Evolutionary conservation across 495 filamentous ascomycete species (phyloP).

Genomic region (Talaromyces ruber): DNA sequence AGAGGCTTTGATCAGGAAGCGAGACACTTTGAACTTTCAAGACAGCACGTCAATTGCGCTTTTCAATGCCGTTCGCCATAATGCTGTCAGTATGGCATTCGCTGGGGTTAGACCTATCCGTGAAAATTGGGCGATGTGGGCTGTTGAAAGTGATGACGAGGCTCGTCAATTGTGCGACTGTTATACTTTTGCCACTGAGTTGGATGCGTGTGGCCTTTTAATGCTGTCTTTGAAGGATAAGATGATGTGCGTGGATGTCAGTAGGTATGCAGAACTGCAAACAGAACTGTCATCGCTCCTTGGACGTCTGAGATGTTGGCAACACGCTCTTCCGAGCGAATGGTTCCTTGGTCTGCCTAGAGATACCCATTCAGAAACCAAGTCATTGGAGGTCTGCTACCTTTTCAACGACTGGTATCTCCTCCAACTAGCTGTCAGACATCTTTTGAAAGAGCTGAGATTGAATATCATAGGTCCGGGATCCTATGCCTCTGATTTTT

Average conservation of each 20-base stretch:
- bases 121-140: not conserved
- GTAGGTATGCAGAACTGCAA: not conserved
- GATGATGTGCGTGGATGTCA: not conserved
- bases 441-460: not conserved
- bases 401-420: constrained; percentile 2
- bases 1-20: not conserved
- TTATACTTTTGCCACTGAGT: not conserved
- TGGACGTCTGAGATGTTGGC: not conserved
- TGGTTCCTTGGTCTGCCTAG: not conserved
- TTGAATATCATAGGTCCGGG: not conserved
- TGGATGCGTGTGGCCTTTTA: not conserved
- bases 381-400: not conserved
- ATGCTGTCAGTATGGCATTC: not conserved
- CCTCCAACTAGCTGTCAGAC: not conserved
- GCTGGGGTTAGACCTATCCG: not conserved
- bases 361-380: not conserved
- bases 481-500: not conserved
- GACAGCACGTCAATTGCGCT: not conserved
- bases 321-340: not conserved
- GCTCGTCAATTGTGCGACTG: not conserved
- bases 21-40: not conserved
- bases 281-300: not conserved
- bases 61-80: not conserved
- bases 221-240: not conserved
- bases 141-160: not conserved